Percentiles rank a stretch among this genome's conserved stretches.
These are phyloP conservation scores for Leccinum subgranulosum DNA, from an alignment of 768 basidiomycete species.

Conservation along the genomic window DNA sequence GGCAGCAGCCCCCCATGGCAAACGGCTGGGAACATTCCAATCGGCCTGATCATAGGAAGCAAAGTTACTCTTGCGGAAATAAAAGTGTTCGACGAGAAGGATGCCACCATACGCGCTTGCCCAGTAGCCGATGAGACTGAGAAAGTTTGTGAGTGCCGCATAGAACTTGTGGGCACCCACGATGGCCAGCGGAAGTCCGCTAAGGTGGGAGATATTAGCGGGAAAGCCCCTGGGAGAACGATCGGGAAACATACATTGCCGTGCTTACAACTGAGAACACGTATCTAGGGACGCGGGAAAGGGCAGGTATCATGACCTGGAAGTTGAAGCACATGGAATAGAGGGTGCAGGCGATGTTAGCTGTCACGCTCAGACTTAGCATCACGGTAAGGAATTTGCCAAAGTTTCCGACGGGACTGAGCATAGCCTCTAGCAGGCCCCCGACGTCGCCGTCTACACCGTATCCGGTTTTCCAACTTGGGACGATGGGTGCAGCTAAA, in stretches of 20 bases:
- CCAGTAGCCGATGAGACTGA: slow-evolving; percentile 71
- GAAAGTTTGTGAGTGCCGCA: slow-evolving; percentile 56
- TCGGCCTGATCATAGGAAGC: slow-evolving; percentile 43
- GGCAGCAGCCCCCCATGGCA: slow-evolving; percentile 67
- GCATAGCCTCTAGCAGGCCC: slow-evolving; percentile 59
- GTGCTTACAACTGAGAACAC: slow-evolving; percentile 64
- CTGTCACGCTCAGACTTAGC: slow-evolving; percentile 72
- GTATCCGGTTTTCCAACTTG: slow-evolving; percentile 56
- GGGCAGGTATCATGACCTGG: slow-evolving; percentile 63
- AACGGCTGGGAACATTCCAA: slow-evolving; percentile 49
- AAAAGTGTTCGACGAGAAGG: slow-evolving; percentile 61
- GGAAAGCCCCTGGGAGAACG: neutral
- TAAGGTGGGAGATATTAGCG: slow-evolving; percentile 24
- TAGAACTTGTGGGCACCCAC: slow-evolving; percentile 70
- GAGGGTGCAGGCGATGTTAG: slow-evolving; percentile 78
- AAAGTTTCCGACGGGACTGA: slow-evolving; percentile 60
- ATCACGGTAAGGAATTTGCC: slow-evolving; percentile 71
- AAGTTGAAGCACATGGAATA: slow-evolving; percentile 78
- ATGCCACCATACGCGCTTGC: slow-evolving; percentile 55
- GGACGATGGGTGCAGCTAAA: slow-evolving; percentile 51
- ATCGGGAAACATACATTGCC: slow-evolving; percentile 51
- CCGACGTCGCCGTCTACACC: slow-evolving; percentile 54
- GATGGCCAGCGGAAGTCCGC: slow-evolving; percentile 66
- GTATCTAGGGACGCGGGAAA: slow-evolving; percentile 62
- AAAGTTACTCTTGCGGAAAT: slow-evolving; percentile 55